Conservation (phyloP, 192 early-diverging fungal genomes). For the Coemansia sp. region DNA sequence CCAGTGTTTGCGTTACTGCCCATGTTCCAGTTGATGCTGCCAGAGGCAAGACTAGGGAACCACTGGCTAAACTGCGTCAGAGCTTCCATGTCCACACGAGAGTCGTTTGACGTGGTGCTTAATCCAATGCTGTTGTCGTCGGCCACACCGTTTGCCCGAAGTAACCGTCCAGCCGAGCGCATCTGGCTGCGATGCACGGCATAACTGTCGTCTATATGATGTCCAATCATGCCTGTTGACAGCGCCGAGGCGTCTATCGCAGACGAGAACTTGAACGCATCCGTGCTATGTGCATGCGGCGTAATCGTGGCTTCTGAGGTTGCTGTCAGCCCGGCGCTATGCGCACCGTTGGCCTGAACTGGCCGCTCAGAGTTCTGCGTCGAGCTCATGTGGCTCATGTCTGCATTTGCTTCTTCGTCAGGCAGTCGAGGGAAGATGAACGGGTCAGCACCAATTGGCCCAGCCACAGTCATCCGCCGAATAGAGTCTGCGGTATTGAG, state of each 20-base stretch:
- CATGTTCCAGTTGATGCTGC: slow-evolving; percentile 29
- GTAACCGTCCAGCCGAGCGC: slow-evolving; percentile 45
- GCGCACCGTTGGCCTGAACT: slow-evolving; percentile 4
- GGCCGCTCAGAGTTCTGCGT: not conserved
- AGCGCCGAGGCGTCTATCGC: not conserved
- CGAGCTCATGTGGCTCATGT: slow-evolving; percentile 1
- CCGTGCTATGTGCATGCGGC: slow-evolving; percentile 5
- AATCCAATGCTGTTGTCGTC: slow-evolving; percentile 54
- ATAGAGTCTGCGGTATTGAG: slow-evolving; percentile 35
- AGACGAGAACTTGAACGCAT: slow-evolving; percentile 15
- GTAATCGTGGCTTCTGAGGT: not conserved
- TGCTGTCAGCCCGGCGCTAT: not conserved
- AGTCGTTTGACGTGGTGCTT: slow-evolving; percentile 33
- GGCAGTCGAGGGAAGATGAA: slow-evolving; percentile 52
- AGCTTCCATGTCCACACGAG: slow-evolving; percentile 37
- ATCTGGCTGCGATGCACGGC: slow-evolving; percentile 33
- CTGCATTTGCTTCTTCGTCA: slow-evolving; percentile 32
- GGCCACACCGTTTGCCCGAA: slow-evolving; percentile 45
- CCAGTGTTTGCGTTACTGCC: not conserved
- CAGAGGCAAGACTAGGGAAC: slow-evolving; percentile 41
- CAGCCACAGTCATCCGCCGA: slow-evolving; percentile 46
- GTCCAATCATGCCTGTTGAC: not conserved
- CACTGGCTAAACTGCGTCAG: slow-evolving; percentile 49
- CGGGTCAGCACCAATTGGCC: slow-evolving; percentile 32
- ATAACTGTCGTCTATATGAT: not conserved